Evolutionary conservation across 352 stramenopile species (phyloP).

Genomic region (Phytopythium kandeliae): DNA sequence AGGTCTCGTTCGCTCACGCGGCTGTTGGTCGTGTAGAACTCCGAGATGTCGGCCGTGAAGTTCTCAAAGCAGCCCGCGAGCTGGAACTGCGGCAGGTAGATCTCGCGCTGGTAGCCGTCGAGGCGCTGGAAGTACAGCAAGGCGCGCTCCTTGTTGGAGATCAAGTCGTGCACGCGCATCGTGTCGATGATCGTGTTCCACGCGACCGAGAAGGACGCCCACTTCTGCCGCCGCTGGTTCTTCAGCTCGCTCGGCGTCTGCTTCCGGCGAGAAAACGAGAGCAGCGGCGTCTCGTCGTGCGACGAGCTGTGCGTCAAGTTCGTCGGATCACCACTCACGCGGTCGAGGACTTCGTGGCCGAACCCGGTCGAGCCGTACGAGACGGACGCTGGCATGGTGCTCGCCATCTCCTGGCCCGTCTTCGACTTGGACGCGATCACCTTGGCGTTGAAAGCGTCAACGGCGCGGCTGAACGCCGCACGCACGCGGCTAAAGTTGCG

Average conservation of each 20-base stretch:
- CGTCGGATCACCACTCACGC: constrained; percentile 33
- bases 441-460: constrained; percentile 84
- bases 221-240: constrained; percentile 95
- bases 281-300: constrained; percentile 64
- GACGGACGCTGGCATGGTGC: constrained; percentile 18
- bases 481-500: constrained; percentile 88
- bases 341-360: constrained; percentile 55
- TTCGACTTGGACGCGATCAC: constrained; percentile 76
- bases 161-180: constrained; percentile 91
- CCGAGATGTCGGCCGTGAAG: constrained; percentile 70
- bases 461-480: constrained; percentile 78
- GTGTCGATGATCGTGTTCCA: constrained; percentile 98
- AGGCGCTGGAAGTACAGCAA: constrained; percentile 96
- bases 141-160: constrained; percentile 83
- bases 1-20: constrained; percentile 64
- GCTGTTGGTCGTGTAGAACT: constrained; percentile 62
- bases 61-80: constrained; percentile 95
- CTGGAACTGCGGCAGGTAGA: constrained; percentile 98
- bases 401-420: constrained; percentile 53
- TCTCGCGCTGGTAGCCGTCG: constrained; percentile 95
- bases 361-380: constrained; percentile 47
- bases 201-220: constrained; percentile 96
- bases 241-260: constrained; percentile 75
- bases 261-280: constrained; percentile 85
- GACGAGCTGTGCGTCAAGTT: constrained; percentile 8